Conservation (phyloP, 2,329 filamentous ascomycete species). For the Ophiostoma piceae region DNA sequence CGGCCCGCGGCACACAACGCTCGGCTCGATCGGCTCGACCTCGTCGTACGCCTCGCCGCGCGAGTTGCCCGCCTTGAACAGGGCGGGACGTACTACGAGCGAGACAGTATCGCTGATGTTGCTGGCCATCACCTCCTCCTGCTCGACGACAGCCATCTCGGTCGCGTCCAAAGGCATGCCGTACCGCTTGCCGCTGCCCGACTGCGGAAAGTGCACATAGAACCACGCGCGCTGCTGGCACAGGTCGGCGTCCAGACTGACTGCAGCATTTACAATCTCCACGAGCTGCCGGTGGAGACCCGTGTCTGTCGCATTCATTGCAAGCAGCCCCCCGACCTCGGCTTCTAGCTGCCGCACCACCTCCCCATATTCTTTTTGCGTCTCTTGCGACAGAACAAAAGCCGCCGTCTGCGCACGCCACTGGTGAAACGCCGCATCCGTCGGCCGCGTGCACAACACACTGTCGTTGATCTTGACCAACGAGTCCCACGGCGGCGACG, state of each 20-base stretch:
- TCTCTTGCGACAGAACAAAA: slow-evolving; percentile 1
- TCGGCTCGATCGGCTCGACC: neutral
- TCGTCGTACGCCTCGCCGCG: slow-evolving; percentile 24
- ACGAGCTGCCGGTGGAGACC: neutral
- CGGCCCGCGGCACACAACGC: neutral
- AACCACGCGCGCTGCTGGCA: slow-evolving; percentile 24
- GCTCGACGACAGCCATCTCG: neutral
- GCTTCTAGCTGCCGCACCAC: neutral
- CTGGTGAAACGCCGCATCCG: slow-evolving; percentile 22
- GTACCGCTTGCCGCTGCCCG: slow-evolving; percentile 15
- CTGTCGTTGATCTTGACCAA: slow-evolving; percentile 18
- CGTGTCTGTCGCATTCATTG: neutral
- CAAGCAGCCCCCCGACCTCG: neutral
- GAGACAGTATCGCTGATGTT: neutral
- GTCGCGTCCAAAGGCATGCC: slow-evolving; percentile 22
- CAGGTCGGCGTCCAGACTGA: slow-evolving; percentile 22
- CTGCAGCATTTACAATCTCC: slow-evolving; percentile 8
- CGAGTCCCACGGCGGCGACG: slow-evolving; percentile 10
- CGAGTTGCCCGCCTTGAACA: slow-evolving; percentile 24
- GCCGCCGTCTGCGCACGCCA: slow-evolving; percentile 24
- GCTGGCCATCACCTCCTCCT: neutral
- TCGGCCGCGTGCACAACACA: slow-evolving; percentile 11
- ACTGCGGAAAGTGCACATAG: slow-evolving; percentile 21
- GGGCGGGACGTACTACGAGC: slow-evolving; percentile 20
- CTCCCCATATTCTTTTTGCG: neutral